Evolutionary conservation across 768 basidiomycete genomes (phyloP), one percentile per base, ranked within the genome.

Genomic region (Ramaria sp.): DNA sequence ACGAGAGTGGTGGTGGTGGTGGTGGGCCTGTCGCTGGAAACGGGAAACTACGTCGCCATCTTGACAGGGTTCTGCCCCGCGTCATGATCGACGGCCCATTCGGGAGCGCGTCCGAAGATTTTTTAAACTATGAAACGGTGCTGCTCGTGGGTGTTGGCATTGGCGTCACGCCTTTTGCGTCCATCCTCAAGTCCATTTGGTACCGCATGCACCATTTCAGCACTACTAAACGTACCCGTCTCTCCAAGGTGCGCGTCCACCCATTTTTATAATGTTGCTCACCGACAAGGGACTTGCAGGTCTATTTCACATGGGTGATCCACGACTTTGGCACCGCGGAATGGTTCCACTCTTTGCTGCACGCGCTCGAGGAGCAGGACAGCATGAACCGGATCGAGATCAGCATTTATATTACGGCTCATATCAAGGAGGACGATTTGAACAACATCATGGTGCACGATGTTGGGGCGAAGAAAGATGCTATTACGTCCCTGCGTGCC

Each of bases 81-180:
- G 74, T 97, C 63, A 95, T 95, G 93, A 79, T 97, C 48, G 94
- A 97, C 62, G 94, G 93, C 15, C 94, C 94, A 5, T 97, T 96
- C 65, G 94, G 94, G 13, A 83, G 80, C 57, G 90, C 32, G 7
- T 83, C 81, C 39, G 94, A 97, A 66, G 91, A 94, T 65, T 93
- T 87, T 65, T 72, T 88, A 64, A 90, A 90, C 52, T 93, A 81
- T 60, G 92, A 95, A 70, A 88, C 88, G 1, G 77, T 93, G 34
- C 32, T 95, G 36, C 79, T 95, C 39, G 88, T 93, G 44, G 93
- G 90, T 58, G 92, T 87, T 54, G 94, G 94, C 67, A 96, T 97
- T 58, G 94, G 94, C 61, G 92, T 95, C 32, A 96, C 94, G 0
- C 94, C 94, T 2, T 96, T 96, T 61, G 92, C 94, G 51, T 90